Evolutionary conservation across 164 flowering plant species (phyloP).

Genomic region (Buxus sempervirens): DNA sequence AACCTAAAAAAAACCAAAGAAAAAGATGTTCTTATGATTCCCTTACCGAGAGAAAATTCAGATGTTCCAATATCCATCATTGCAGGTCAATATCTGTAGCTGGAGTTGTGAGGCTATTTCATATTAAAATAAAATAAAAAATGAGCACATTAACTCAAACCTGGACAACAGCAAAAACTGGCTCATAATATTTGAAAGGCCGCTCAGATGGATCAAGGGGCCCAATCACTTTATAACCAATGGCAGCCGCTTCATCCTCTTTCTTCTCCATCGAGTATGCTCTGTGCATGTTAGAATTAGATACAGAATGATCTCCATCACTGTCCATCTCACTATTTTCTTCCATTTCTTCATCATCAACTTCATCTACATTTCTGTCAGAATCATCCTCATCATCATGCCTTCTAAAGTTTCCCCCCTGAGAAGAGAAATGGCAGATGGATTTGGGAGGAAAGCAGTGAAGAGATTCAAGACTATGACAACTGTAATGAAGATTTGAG

Average conservation of each 20-base stretch:
- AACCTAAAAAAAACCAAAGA: constrained; percentile 41
- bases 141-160: constrained; percentile 27
- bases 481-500: constrained; percentile 8
- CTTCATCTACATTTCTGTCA: constrained; percentile 19
- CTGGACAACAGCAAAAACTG: constrained; percentile 92
- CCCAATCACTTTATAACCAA: constrained; percentile 86
- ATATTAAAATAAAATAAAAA: neutral
- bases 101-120: neutral
- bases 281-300: constrained; percentile 21
- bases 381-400: constrained; percentile 3
- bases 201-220: constrained; percentile 56
- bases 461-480: constrained; percentile 5
- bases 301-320: constrained; percentile 10
- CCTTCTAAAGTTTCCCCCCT: neutral
- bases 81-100: neutral
- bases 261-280: constrained; percentile 59
- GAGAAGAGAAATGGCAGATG: constrained; percentile 34
- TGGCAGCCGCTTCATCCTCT: constrained; percentile 64
- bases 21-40: neutral
- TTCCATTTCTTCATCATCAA: constrained; percentile 27
- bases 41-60: neutral
- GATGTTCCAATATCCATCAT: neutral
- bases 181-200: constrained; percentile 64
- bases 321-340: constrained; percentile 19
- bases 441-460: neutral